Evolutionary conservation across 75 land plant species (phyloP).

Genomic region (Cupressus sempervirens): DNA sequence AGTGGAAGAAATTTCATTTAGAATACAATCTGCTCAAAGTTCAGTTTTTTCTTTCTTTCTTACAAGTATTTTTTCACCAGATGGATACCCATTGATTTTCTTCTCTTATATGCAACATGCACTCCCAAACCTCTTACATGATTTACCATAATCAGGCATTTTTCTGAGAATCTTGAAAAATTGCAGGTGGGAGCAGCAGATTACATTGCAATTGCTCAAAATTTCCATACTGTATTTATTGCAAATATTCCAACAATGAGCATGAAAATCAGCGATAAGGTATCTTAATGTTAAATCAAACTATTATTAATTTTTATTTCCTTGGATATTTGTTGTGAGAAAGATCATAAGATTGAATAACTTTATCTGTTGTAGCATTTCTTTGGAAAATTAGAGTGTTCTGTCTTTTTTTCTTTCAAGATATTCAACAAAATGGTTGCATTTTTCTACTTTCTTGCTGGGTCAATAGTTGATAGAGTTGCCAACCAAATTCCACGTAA

Average conservation of each 20-base stretch:
- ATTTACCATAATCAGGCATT: not conserved
- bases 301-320: not conserved
- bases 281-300: slow-evolving; percentile 18
- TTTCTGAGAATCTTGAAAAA: slow-evolving; percentile 12
- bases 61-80: not conserved
- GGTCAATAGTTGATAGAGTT: not conserved
- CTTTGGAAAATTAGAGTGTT: not conserved
- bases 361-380: not conserved
- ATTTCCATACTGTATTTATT: slow-evolving; percentile 89
- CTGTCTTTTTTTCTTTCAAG: not conserved
- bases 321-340: too few relatives aligned
- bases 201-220: slow-evolving; percentile 85
- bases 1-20: not conserved
- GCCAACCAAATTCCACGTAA: not conserved
- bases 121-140: not conserved
- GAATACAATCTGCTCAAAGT: not conserved
- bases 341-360: not conserved
- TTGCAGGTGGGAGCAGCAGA: slow-evolving; percentile 96
- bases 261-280: slow-evolving; percentile 94
- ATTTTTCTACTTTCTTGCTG: not conserved
- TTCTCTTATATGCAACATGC: not conserved
- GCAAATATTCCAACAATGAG: slow-evolving; percentile 93
- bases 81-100: not conserved
- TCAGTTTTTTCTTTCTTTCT: not conserved
- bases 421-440: not conserved